These are phyloP conservation scores for Albatrellus ellisii DNA, from an alignment of 768 basidiomycete genomes.

Conservation along the genomic window DNA sequence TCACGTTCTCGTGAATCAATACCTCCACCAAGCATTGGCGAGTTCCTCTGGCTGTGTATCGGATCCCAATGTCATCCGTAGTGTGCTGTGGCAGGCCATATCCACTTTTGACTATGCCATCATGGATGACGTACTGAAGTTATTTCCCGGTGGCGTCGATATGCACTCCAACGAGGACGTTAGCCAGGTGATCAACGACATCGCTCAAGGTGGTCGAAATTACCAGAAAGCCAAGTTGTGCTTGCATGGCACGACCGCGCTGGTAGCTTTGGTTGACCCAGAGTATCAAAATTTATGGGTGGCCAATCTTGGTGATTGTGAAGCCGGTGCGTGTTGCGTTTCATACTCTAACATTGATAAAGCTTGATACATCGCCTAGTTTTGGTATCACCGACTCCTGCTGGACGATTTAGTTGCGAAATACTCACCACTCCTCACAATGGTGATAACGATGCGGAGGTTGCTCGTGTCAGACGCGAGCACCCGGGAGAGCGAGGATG, in stretches of 20 bases:
- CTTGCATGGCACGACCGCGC: slow-evolving; percentile 75
- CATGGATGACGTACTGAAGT: slow-evolving; percentile 27
- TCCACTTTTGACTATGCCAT: slow-evolving; percentile 30
- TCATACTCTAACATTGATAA: not conserved
- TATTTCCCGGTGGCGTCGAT: slow-evolving; percentile 39
- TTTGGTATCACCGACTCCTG: slow-evolving; percentile 31
- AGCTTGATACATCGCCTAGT: slow-evolving; percentile 9
- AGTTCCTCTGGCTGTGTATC: slow-evolving; percentile 13
- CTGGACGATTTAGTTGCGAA: slow-evolving; percentile 43
- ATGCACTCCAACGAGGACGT: slow-evolving; percentile 38
- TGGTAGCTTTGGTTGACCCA: slow-evolving; percentile 64
- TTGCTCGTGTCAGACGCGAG: slow-evolving; percentile 46
- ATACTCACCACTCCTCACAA: slow-evolving; percentile 57
- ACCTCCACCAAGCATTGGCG: slow-evolving; percentile 23
- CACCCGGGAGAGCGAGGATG: slow-evolving; percentile 65
- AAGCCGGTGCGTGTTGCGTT: slow-evolving; percentile 40
- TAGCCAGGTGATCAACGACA: slow-evolving; percentile 50
- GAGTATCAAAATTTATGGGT: slow-evolving; percentile 63
- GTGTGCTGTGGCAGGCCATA: slow-evolving; percentile 25
- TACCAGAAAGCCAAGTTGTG: slow-evolving; percentile 57
- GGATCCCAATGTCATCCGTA: slow-evolving; percentile 23
- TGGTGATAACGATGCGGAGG: slow-evolving; percentile 52
- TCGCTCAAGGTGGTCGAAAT: slow-evolving; percentile 41
- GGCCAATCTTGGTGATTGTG: slow-evolving; percentile 72
- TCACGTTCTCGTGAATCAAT: slow-evolving; percentile 25